Conservation (phyloP, 108 stramenopile genomes). For the Skeletonema costatum region DNA sequence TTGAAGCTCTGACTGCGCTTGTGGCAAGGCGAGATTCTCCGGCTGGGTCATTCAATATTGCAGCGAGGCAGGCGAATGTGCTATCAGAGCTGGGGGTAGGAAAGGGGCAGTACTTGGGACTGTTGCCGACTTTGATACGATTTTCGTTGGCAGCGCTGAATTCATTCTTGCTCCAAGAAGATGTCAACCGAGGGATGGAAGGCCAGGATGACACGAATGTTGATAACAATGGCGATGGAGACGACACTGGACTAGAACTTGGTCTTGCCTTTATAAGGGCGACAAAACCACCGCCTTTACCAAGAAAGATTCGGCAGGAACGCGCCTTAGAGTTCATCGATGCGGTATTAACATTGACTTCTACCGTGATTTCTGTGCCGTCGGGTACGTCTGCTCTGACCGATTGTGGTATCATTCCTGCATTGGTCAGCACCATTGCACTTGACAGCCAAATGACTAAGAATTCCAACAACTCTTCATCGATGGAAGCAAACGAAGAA, state of each 20-base stretch:
- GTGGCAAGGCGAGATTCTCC: slow-evolving; percentile 76
- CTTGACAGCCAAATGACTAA: slow-evolving; percentile 44
- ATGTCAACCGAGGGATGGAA: slow-evolving; percentile 18
- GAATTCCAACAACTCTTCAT: neutral
- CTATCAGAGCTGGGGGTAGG: slow-evolving; percentile 91
- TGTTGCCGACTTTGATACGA: slow-evolving; percentile 90
- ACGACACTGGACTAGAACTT: slow-evolving; percentile 55
- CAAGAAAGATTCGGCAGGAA: slow-evolving; percentile 54
- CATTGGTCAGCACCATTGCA: slow-evolving; percentile 80
- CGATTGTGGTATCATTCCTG: slow-evolving; percentile 92
- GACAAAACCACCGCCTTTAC: slow-evolving; percentile 56
- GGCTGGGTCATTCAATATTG: slow-evolving; percentile 54
- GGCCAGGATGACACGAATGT: neutral
- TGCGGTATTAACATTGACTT: slow-evolving; percentile 81
- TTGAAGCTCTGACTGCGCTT: slow-evolving; percentile 87
- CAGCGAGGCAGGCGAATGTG: slow-evolving; percentile 84
- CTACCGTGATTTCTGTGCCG: slow-evolving; percentile 82
- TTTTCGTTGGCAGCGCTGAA: slow-evolving; percentile 80
- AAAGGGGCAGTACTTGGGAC: slow-evolving; percentile 89
- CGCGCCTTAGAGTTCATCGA: slow-evolving; percentile 84
- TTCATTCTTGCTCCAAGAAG: slow-evolving; percentile 43
- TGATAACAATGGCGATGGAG: neutral
- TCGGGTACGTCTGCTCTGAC: slow-evolving; percentile 87
- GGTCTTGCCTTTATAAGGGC: slow-evolving; percentile 90
- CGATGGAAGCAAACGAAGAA: slow-evolving; percentile 17